Conservation (phyloP, 306 rosid species). For the Prunus mongolica region DNA sequence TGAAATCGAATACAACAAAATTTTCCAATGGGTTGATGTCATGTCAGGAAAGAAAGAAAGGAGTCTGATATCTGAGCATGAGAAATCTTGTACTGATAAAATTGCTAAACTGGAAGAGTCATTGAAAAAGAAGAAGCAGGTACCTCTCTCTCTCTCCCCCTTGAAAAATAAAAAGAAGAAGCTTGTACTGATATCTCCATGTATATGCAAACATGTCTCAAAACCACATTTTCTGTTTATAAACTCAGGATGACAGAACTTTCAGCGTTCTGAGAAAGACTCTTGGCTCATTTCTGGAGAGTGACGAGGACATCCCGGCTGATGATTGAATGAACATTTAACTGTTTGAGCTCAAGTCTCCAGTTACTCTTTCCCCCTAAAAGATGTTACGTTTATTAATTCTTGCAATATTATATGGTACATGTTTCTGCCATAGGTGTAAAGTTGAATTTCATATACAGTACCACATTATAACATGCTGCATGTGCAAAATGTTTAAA, state of each 20-base stretch:
- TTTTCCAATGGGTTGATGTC: slow-evolving; percentile 18
- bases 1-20: not conserved
- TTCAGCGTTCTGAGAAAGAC: slow-evolving; percentile 85
- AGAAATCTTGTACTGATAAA: slow-evolving; percentile 63
- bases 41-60: slow-evolving; percentile 77
- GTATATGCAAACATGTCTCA: not conserved
- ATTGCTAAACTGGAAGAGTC: slow-evolving; percentile 73
- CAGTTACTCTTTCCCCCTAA: not conserved
- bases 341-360: not conserved
- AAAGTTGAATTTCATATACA: not conserved
- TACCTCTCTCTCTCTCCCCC: slow-evolving; percentile 7
- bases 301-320: slow-evolving; percentile 74
- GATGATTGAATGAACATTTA: slow-evolving; percentile 50
- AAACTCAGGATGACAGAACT: slow-evolving; percentile 72
- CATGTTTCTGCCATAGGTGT: not conserved
- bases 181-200: too few species aligned
- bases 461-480: not conserved
- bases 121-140: slow-evolving; percentile 88
- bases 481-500: not conserved
- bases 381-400: not conserved
- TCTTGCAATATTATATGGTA: not conserved
- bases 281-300: slow-evolving; percentile 75
- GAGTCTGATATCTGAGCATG: slow-evolving; percentile 67
- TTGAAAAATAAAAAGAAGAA: too few species aligned
- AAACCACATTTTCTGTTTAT: slow-evolving; percentile 4